Conservation (phyloP, 441 rosid species). For the Bocquillonia castaneifolia region DNA sequence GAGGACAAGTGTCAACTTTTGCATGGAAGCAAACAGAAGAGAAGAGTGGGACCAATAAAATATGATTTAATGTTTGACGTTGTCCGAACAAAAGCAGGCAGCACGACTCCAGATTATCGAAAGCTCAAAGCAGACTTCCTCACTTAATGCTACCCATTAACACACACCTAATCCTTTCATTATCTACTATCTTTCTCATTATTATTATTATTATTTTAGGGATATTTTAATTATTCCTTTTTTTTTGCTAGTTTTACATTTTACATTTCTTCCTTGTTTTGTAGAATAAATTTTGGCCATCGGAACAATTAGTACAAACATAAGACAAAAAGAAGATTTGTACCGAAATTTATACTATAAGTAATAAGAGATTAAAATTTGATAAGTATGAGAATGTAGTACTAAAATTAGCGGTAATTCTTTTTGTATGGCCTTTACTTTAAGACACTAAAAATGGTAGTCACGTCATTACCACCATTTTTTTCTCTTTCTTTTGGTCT, state of each 20-base stretch:
- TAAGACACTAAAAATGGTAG: slow-evolving; percentile 32
- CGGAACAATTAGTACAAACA: too few species aligned
- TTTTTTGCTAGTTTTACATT: background rate
- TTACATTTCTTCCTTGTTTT: too few species aligned
- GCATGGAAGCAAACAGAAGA: background rate
- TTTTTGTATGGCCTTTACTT: background rate
- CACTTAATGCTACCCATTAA: slow-evolving; percentile 1
- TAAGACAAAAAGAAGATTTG: background rate
- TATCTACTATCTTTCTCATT: too few species aligned
- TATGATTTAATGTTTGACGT: slow-evolving; percentile 12
- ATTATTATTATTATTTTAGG: background rate
- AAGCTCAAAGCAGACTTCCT: background rate
- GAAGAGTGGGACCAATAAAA: slow-evolving; percentile 7
- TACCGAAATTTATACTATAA: too few species aligned
- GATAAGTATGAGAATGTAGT: background rate
- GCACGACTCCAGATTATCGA: slow-evolving; percentile 6
- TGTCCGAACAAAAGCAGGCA: slow-evolving; percentile 18
- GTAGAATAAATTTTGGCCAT: too few species aligned
- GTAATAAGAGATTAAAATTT: background rate
- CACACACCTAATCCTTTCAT: background rate
- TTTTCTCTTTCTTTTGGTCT: slow-evolving; percentile 41
- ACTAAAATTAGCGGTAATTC: background rate
- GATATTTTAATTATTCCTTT: background rate
- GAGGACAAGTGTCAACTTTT: slow-evolving; percentile 20
- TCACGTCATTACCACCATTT: slow-evolving; percentile 38